Evolutionary conservation across 2,329 filamentous ascomycete genomes (phyloP).

Genomic region (Neoscytalidium dimidiatum): DNA sequence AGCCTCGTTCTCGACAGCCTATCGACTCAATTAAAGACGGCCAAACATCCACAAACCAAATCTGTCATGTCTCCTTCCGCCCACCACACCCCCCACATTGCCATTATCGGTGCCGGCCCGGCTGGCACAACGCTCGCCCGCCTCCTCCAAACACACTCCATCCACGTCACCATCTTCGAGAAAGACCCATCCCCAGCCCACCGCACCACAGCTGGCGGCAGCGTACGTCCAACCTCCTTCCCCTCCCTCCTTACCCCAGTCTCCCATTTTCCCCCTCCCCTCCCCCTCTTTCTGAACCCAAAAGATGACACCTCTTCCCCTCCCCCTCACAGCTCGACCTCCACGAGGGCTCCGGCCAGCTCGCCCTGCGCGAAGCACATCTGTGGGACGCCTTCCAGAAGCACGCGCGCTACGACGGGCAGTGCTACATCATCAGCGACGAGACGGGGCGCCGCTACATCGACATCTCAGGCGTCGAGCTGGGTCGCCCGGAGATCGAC

Average conservation of each 20-base stretch:
- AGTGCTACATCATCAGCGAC: slow-evolving; percentile 52
- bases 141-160: slow-evolving; percentile 49
- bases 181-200: slow-evolving; percentile 41
- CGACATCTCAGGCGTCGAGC: slow-evolving; percentile 23
- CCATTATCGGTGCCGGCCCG: slow-evolving; percentile 42
- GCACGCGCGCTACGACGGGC: slow-evolving; percentile 54
- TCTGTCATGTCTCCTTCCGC: too few relatives aligned
- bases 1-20: too few relatives aligned
- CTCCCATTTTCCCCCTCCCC: too few relatives aligned
- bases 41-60: too few relatives aligned
- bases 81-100: slow-evolving; percentile 30
- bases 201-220: slow-evolving; percentile 54
- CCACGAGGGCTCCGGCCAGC: slow-evolving; percentile 53
- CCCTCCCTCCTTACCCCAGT: too few relatives aligned
- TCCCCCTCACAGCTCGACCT: too few relatives aligned
- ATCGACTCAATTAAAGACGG: too few relatives aligned
- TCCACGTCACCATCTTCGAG: slow-evolving; percentile 52
- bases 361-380: slow-evolving; percentile 53
- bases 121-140: slow-evolving; percentile 54
- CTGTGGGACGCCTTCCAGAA: slow-evolving; percentile 53
- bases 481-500: slow-evolving; percentile 56
- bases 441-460: slow-evolving; percentile 31
- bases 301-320: too few relatives aligned
- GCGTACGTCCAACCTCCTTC: too few relatives aligned
- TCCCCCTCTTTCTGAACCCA: too few relatives aligned